These are phyloP conservation scores for Hypomontagnella monticulosa DNA, from an alignment of 495 filamentous ascomycete genomes.

Conservation along the genomic window DNA sequence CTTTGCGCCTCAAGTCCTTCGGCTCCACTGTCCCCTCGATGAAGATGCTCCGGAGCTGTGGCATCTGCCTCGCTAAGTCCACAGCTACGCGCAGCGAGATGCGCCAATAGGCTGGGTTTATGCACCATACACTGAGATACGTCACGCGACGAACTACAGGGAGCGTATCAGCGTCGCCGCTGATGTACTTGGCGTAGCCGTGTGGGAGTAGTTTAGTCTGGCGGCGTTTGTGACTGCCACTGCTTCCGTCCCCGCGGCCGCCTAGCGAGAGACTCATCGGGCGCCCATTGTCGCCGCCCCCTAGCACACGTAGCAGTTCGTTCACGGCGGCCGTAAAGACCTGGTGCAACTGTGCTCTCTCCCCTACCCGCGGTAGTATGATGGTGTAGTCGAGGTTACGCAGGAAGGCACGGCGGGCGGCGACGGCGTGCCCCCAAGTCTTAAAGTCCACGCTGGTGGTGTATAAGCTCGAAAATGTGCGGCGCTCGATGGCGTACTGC, in stretches of 20 bases:
- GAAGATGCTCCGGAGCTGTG: neutral
- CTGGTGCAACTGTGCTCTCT: too few relatives aligned
- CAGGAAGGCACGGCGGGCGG: neutral
- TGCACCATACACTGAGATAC: neutral
- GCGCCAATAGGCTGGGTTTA: neutral
- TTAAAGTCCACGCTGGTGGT: neutral
- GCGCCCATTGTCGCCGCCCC: neutral
- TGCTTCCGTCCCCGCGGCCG: neutral
- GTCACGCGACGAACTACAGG: neutral
- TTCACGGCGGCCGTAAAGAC: neutral
- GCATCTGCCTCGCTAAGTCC: neutral
- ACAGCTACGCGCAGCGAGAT: neutral
- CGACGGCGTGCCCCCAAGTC: neutral
- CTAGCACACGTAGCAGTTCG: neutral
- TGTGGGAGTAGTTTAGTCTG: too few relatives aligned
- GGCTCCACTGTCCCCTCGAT: neutral
- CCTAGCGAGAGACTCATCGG: neutral
- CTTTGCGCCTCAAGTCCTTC: too few relatives aligned
- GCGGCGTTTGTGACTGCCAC: too few relatives aligned
- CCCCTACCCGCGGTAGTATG: too few relatives aligned
- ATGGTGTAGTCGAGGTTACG: neutral
- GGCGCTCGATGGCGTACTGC: neutral
- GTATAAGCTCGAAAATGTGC: neutral
- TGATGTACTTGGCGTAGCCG: too few relatives aligned
- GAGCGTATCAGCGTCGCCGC: neutral